A percentile compares a stretch with the other conserved stretches of the same genome.
phyloP scores from a whole-genome alignment of 2,329 filamentous ascomycete genomes.

The Colletotrichum gloeosporioides region DNA sequence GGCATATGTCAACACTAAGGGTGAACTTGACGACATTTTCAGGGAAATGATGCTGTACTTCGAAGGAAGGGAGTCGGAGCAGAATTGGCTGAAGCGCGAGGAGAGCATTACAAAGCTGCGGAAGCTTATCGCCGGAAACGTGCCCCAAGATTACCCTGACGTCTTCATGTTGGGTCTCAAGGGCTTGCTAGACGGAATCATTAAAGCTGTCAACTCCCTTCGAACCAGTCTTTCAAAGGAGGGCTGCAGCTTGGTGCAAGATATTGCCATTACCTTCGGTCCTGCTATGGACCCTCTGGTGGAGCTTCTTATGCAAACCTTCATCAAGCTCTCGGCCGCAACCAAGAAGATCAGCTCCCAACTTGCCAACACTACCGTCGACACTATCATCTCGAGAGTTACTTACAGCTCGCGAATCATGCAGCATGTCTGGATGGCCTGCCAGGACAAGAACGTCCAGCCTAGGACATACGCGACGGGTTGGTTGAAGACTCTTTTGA shows the following conservation, averaged over 20 bases:
- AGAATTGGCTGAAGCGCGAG: constrained; percentile 90
- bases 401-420: constrained; percentile 82
- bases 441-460: constrained; percentile 92
- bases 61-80: constrained; percentile 87
- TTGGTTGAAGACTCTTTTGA: constrained; percentile 86
- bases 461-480: constrained; percentile 78
- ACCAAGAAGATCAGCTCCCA: constrained; percentile 94
- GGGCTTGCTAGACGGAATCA: constrained; percentile 80
- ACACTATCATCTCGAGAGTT: constrained; percentile 78
- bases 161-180: constrained; percentile 76
- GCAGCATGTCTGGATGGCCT: constrained; percentile 83
- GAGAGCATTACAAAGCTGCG: constrained; percentile 79
- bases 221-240: constrained; percentile 91
- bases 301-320: constrained; percentile 85
- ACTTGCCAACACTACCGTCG: constrained; percentile 81
- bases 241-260: constrained; percentile 83
- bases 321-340: constrained; percentile 86
- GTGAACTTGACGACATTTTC: constrained; percentile 89
- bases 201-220: constrained; percentile 83
- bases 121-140: constrained; percentile 83
- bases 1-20: constrained; percentile 79
- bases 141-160: constrained; percentile 75
- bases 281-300: constrained; percentile 85
- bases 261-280: constrained; percentile 78
- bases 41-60: constrained; percentile 82